Evolutionary conservation across 2,329 filamentous ascomycete species (phyloP).

Genomic region (Pyricularia sp.): DNA sequence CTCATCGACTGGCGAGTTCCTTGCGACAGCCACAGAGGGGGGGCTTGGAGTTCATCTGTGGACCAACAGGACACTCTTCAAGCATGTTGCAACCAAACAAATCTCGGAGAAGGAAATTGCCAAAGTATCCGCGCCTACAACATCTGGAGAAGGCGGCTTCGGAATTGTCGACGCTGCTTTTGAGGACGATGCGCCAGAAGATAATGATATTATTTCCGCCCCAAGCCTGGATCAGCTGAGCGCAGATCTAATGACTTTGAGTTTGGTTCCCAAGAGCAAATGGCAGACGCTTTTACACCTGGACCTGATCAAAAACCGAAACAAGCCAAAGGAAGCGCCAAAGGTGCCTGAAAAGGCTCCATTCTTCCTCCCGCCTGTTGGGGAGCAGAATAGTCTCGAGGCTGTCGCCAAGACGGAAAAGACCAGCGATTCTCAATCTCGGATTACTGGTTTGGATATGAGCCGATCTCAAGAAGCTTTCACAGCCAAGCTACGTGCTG

Average conservation of each 20-base stretch:
- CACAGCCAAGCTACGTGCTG: conserved; percentile 44
- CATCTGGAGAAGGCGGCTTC: conserved; percentile 73
- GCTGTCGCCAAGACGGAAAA: conserved; percentile 23
- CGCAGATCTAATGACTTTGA: conserved; percentile 76
- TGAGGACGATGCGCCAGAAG: conserved; percentile 42
- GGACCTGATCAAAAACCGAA: conserved; percentile 84
- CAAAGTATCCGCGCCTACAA: conserved; percentile 58
- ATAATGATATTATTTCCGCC: conserved; percentile 43
- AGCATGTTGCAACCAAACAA: conserved; percentile 75
- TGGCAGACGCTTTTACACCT: conserved; percentile 95
- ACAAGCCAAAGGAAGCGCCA: conserved; percentile 86
- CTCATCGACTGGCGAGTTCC: conserved; percentile 81
- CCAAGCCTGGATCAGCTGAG: conserved; percentile 67
- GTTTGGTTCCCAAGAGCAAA: conserved; percentile 76
- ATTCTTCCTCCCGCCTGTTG: conserved; percentile 14
- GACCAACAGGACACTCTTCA: conserved; percentile 90
- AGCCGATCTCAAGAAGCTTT: conserved; percentile 48
- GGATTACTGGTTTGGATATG: conserved; percentile 60
- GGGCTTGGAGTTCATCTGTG: conserved; percentile 86
- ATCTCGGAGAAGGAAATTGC: conserved; percentile 69
- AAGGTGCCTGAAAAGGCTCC: conserved; percentile 91
- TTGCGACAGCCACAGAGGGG: conserved; percentile 80
- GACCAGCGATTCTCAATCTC: conserved; percentile 41
- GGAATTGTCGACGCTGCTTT: conserved; percentile 70
- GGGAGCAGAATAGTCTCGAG: conserved; percentile 6